Percentiles rank a stretch among this genome's conserved stretches.
phyloP scores from a whole-genome alignment of 495 filamentous ascomycete species.

The Neurospora sp. region DNA sequence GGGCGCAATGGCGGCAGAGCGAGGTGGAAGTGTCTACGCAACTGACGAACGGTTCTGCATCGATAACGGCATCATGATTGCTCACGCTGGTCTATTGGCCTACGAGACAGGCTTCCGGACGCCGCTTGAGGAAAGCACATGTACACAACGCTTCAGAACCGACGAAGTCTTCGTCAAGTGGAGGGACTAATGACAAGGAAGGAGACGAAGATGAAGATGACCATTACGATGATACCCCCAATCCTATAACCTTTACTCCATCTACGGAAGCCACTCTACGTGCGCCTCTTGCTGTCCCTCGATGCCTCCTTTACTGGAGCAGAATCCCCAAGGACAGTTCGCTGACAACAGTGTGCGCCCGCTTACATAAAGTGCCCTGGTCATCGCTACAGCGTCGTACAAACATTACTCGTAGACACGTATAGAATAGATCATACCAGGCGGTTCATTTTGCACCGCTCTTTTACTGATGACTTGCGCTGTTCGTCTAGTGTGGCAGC shows the following conservation, averaged over 20 bases:
- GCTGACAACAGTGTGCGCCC: background rate
- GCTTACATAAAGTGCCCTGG: background rate
- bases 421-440: background rate
- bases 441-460: background rate
- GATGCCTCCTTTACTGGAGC: background rate
- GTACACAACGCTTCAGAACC: conserved; percentile 90
- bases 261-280: background rate
- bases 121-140: conserved; percentile 68
- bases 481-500: background rate
- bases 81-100: conserved; percentile 83
- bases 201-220: background rate
- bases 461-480: background rate
- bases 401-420: background rate
- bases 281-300: background rate
- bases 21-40: conserved; percentile 83
- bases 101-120: conserved; percentile 71
- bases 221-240: background rate
- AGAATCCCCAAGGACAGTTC: background rate
- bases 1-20: conserved; percentile 85
- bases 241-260: background rate
- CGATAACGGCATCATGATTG: conserved; percentile 99
- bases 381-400: background rate
- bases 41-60: conserved; percentile 98
- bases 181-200: conserved; percentile 52
- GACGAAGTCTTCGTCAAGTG: conserved; percentile 90